phyloP scores from a whole-genome alignment of 306 rosid genomes.

The Quercus agrifolia region DNA sequence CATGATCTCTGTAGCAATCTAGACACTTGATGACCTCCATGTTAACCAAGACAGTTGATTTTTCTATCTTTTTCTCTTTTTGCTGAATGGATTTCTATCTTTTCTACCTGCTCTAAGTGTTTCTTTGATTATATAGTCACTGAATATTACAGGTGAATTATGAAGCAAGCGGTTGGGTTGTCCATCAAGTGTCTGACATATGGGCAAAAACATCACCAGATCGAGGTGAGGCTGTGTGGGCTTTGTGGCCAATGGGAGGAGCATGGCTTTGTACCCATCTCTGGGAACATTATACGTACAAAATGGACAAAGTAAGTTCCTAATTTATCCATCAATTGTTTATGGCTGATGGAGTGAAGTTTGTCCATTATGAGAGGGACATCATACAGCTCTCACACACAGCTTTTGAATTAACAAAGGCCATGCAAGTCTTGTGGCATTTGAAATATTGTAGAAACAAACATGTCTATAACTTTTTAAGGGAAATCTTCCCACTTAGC shows the following conservation, averaged over 20 bases:
- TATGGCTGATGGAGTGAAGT: not conserved
- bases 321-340: conserved; percentile 13
- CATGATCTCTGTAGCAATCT: not conserved
- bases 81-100: not conserved
- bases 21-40: not conserved
- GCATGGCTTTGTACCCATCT: conserved; percentile 88
- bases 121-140: not conserved
- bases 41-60: not conserved
- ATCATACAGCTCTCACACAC: not conserved
- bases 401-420: not conserved
- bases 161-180: conserved; percentile 89
- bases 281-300: conserved; percentile 93
- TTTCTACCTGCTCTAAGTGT: not conserved
- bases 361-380: not conserved
- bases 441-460: not conserved
- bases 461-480: not conserved
- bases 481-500: not conserved
- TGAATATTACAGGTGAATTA: conserved; percentile 71
- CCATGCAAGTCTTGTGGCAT: not conserved
- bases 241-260: conserved; percentile 98
- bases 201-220: conserved; percentile 96
- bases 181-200: conserved; percentile 86
- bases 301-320: conserved; percentile 76
- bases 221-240: conserved; percentile 90
- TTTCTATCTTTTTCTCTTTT: not conserved